phyloP scores from a whole-genome alignment of 108 stramenopile genomes.

The Discostella stelligeroides region DNA sequence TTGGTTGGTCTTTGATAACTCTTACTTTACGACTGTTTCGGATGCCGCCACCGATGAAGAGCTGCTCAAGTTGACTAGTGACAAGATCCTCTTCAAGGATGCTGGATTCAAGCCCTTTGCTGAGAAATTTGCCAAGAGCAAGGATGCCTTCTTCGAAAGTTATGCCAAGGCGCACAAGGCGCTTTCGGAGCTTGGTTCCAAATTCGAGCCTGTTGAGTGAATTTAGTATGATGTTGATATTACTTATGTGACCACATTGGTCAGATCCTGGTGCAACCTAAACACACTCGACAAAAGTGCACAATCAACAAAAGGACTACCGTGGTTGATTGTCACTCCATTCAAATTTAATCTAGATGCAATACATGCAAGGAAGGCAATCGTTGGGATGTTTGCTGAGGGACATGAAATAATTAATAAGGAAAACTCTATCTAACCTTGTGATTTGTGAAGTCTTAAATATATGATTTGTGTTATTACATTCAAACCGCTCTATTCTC shows the following conservation, averaged over 20 bases:
- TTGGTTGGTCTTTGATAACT: constrained; percentile 84
- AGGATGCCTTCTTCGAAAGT: constrained; percentile 90
- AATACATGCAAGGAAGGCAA: too few relatives aligned
- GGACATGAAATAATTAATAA: too few relatives aligned
- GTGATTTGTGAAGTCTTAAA: too few relatives aligned
- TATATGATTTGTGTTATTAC: too few relatives aligned
- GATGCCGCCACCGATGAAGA: constrained; percentile 63
- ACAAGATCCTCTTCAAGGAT: constrained; percentile 77
- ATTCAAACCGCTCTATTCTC: too few relatives aligned
- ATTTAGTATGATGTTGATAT: too few relatives aligned
- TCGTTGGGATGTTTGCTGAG: too few relatives aligned
- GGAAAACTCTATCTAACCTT: too few relatives aligned
- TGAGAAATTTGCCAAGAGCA: constrained; percentile 81
- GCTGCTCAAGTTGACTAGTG: constrained; percentile 79
- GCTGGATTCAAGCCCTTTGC: constrained; percentile 70
- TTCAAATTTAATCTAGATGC: too few relatives aligned
- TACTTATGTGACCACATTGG: background rate
- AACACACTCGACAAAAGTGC: background rate
- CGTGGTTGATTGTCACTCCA: too few relatives aligned
- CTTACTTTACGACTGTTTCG: constrained; percentile 72
- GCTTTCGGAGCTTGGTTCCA: constrained; percentile 89
- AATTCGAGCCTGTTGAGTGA: constrained; percentile 71
- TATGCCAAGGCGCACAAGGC: constrained; percentile 93
- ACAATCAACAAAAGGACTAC: too few relatives aligned
- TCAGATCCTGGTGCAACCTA: background rate